These are phyloP conservation scores for Eucalyptus caleyi DNA, from an alignment of 345 rosid genomes.

Conservation along the genomic window DNA sequence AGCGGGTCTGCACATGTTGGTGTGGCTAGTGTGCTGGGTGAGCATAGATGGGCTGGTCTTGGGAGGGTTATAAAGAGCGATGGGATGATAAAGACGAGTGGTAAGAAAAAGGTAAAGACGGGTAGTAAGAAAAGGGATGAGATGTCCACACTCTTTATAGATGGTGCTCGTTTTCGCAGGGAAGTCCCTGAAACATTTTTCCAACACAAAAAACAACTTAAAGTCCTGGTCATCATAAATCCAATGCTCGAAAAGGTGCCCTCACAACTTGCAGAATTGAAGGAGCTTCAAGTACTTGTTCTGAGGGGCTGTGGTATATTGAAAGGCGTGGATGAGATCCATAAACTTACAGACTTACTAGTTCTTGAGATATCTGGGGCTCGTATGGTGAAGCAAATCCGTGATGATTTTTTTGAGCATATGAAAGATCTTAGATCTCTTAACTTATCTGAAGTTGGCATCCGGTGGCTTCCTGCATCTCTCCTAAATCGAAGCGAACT, in stretches of 20 bases:
- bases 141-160: not conserved
- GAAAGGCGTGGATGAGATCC: not conserved
- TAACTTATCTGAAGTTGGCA: not conserved
- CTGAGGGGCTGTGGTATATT: not conserved
- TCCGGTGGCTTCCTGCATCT: rapidly evolving
- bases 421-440: not conserved
- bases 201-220: not conserved
- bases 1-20: conserved; percentile 3
- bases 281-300: not conserved
- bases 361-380: not conserved
- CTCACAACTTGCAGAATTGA: not conserved
- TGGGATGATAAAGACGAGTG: conserved; percentile 35
- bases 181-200: not conserved
- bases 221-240: not conserved
- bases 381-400: not conserved
- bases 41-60: not conserved
- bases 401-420: not conserved
- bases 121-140: not conserved
- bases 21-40: conserved; percentile 8
- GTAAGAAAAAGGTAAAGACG: conserved; percentile 13
- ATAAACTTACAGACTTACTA: not conserved
- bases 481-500: too few species aligned
- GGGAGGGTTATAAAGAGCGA: conserved; percentile 24
- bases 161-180: not conserved
- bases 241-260: not conserved